phyloP scores from a whole-genome alignment of 2,329 filamentous ascomycete genomes.

The Ilyonectria robusta region DNA sequence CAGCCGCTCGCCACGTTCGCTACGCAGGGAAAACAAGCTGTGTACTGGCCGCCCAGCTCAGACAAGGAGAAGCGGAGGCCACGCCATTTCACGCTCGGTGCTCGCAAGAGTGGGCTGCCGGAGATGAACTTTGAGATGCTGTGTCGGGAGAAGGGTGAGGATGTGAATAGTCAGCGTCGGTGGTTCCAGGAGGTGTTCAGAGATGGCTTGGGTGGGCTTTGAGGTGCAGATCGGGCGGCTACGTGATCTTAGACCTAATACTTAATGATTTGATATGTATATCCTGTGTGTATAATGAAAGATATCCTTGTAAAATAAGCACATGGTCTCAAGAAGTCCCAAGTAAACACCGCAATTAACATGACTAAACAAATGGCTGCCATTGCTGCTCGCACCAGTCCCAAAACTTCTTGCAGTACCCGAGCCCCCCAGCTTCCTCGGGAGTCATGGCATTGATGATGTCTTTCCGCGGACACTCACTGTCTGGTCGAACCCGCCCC shows the following conservation, averaged over 20 bases:
- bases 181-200: constrained; percentile 38
- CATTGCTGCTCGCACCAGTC: constrained; percentile 47
- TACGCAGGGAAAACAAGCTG: neutral
- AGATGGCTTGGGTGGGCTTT: constrained; percentile 28
- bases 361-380: constrained; percentile 24
- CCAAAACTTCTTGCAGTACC: constrained; percentile 47
- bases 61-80: constrained; percentile 24
- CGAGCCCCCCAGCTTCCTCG: constrained; percentile 46
- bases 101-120: constrained; percentile 2
- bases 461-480: constrained; percentile 43
- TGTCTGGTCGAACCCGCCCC: constrained; percentile 44
- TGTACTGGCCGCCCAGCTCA: constrained; percentile 27
- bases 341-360: neutral
- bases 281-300: neutral
- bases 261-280: neutral
- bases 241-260: neutral
- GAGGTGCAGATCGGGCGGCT: neutral
- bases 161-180: neutral
- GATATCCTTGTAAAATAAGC: neutral
- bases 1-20: constrained; percentile 11
- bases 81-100: constrained; percentile 13
- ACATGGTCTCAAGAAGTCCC: neutral
- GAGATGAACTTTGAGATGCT: constrained; percentile 34
- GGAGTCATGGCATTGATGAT: constrained; percentile 47
- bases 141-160: neutral